Base-by-base conservation (phyloP, 1,139 yeast species). In the Saccharomyces hybrid region DNA sequence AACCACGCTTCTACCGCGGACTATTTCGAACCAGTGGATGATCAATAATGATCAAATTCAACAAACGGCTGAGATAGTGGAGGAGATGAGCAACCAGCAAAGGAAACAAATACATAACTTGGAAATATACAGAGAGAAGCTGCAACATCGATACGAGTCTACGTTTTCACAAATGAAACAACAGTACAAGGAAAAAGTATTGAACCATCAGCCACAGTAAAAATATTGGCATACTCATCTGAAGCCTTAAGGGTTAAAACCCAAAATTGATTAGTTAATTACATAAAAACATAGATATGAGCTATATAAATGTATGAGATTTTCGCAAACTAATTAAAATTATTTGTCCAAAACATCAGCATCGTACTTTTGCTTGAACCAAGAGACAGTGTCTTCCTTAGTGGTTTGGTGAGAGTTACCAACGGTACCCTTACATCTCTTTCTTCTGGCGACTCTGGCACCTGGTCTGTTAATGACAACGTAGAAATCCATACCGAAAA, bases 401-500 rank as follows among this genome's bases (percentile, higher is more conserved):
- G 79, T 78, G 76, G 95, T 88, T 79, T 83, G 83, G 88, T 93
- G 99, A 74, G 81, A 73, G 84, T 86, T 85, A 81, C 99, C 99
- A 70, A 93, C 81, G 71, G 80, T 81, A 72, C 91, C 81, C 77
- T 85, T 82, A 76, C 88, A 82, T 84, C 96, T 88, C 96, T 93
- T 93, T 86, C 99, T 93, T 84, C 97, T 93, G 75, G 98, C 84
- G 69, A 93, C 88, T 83, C 99, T 90, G 83, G 84, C 87, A 82
- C 99, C 99, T 75, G 97, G 95, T 83, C 99, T 91, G 78, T 97
- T 97, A 83, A 93, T 82, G 75, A 91, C 97, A 75, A 93, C 93
- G 91, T 90, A 95, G 88, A 93, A 93, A 81, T 93, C 99, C 99
- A 93, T 93, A 85, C 99, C 99, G 91, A 93, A 95, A 78, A 93